Evolutionary conservation across 1,284 basidiomycete genomes (phyloP).

Genomic region (Heimioporus retisporus): DNA sequence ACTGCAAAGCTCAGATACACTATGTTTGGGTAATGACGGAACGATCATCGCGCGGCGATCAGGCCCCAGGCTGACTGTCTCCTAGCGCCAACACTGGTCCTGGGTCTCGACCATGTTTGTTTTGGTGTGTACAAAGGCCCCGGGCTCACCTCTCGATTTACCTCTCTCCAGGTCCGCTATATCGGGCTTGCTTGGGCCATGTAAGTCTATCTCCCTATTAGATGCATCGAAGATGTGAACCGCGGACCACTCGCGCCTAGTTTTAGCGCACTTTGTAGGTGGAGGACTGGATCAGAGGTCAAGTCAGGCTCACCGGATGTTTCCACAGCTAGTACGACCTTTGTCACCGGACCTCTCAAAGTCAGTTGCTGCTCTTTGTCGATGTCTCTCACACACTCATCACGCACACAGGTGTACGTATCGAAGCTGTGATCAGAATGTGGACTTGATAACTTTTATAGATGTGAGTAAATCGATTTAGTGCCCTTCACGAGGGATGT

Average conservation of each 20-base stretch:
- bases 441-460: neutral
- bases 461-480: neutral
- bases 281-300: too few relatives aligned
- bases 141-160: neutral
- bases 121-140: neutral
- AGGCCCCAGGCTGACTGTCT: neutral
- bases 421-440: neutral
- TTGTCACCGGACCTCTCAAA: neutral
- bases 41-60: too few relatives aligned
- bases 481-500: neutral
- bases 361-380: neutral
- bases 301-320: neutral
- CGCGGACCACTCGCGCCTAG: neutral
- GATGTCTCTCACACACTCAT: neutral
- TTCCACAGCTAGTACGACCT: neutral
- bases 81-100: slow-evolving; percentile 2
- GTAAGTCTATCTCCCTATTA: neutral
- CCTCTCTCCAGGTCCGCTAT: neutral
- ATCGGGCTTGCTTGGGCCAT: neutral
- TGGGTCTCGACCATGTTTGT: slow-evolving; percentile 5
- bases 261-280: neutral
- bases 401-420: neutral
- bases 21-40: slow-evolving; percentile 4
- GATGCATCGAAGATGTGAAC: neutral
- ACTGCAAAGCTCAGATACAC: neutral